A percentile compares a stretch with the other conserved stretches of the same genome.
phyloP scores from a whole-genome alignment of 2,329 filamentous ascomycete species.

The Arthrobotrys megalospora region DNA sequence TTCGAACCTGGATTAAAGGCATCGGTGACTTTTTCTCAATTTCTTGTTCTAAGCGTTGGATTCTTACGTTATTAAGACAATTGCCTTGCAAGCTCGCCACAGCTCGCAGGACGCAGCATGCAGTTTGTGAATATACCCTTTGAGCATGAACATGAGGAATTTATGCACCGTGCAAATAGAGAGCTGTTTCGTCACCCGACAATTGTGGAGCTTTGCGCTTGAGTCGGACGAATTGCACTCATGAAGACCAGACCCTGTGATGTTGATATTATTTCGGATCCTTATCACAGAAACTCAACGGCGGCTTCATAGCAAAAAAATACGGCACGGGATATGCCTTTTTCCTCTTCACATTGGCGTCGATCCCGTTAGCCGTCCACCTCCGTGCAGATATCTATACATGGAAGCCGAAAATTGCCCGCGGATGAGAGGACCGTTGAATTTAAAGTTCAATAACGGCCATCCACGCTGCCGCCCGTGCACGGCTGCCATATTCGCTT shows the following conservation, averaged over 20 bases:
- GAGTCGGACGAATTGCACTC: slow-evolving; percentile 8
- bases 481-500: slow-evolving; percentile 29
- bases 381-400: slow-evolving; percentile 3
- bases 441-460: slow-evolving; percentile 27
- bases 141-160: slow-evolving; percentile 10
- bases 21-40: slow-evolving; percentile 24
- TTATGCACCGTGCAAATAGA: not conserved
- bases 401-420: slow-evolving; percentile 10
- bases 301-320: slow-evolving; percentile 1
- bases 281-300: slow-evolving; percentile 1
- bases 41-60: not conserved
- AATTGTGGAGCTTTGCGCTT: slow-evolving; percentile 13
- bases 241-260: not conserved
- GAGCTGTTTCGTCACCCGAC: slow-evolving; percentile 20
- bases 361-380: slow-evolving; percentile 1
- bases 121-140: slow-evolving; percentile 1
- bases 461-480: slow-evolving; percentile 29
- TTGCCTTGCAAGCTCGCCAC: slow-evolving; percentile 3
- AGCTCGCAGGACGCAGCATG: slow-evolving; percentile 18
- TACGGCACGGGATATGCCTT: slow-evolving; percentile 9
- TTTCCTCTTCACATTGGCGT: slow-evolving; percentile 1
- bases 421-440: slow-evolving; percentile 25
- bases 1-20: slow-evolving; percentile 5
- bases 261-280: slow-evolving; percentile 3
- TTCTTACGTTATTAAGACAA: slow-evolving; percentile 13